phyloP scores from a whole-genome alignment of 805 yeast species.

The Komagataella phaffii region DNA sequence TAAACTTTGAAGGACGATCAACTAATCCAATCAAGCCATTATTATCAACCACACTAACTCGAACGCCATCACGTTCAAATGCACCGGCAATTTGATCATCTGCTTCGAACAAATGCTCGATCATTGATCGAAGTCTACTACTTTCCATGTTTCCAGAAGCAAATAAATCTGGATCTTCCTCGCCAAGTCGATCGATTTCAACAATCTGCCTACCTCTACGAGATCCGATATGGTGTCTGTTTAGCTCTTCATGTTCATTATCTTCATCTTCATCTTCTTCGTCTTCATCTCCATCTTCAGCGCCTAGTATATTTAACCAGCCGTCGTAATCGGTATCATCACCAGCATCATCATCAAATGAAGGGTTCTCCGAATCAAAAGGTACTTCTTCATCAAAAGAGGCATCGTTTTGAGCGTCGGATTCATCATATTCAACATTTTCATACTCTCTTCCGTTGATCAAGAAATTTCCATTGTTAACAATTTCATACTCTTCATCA shows the following conservation, averaged over 20 bases:
- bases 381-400: background rate
- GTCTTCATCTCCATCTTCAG: constrained; percentile 13
- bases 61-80: background rate
- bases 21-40: background rate
- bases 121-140: background rate
- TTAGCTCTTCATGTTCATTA: constrained; percentile 19
- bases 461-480: background rate
- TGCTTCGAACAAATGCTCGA: background rate
- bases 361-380: background rate
- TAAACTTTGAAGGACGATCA: background rate
- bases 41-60: background rate
- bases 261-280: constrained; percentile 18
- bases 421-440: background rate
- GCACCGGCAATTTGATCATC: background rate
- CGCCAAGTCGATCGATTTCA: background rate
- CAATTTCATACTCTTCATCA: background rate
- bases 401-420: background rate
- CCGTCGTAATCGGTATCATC: background rate
- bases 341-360: background rate
- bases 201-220: background rate
- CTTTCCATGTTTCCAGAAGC: background rate
- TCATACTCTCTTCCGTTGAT: constrained; percentile 1
- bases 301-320: background rate
- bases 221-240: background rate
- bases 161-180: background rate